Percentiles rank a stretch among this genome's conserved stretches.
Evolutionary conservation across 129 eudicot genomes (phyloP).

Genomic region (Daucus carota): DNA sequence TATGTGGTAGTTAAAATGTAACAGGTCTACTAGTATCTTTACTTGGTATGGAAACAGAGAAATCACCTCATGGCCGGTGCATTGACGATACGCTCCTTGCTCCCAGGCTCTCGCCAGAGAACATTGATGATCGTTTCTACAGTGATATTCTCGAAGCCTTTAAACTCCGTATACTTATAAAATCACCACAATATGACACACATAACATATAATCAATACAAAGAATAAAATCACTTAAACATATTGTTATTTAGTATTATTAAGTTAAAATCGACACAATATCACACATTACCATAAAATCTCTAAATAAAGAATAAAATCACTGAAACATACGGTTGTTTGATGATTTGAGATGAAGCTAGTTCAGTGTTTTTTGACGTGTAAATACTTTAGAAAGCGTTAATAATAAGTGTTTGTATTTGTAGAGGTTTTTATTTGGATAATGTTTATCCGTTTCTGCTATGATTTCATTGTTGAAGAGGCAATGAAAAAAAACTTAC

Average conservation of each 20-base stretch:
- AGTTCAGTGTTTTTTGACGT: background rate
- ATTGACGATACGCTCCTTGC: slow-evolving; percentile 28
- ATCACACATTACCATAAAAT: too few relatives aligned
- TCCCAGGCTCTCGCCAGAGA: slow-evolving; percentile 28
- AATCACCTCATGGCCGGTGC: slow-evolving; percentile 54
- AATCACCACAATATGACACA: too few relatives aligned
- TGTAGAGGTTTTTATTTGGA: background rate
- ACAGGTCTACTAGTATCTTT: slow-evolving; percentile 32
- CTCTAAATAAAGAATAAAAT: too few relatives aligned
- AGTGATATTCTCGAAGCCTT: slow-evolving; percentile 43
- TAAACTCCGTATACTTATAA: too few relatives aligned
- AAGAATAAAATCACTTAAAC: too few relatives aligned
- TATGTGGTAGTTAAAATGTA: too few relatives aligned
- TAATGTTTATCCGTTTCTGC: background rate
- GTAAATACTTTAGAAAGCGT: background rate
- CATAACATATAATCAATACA: too few relatives aligned
- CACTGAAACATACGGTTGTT: too few relatives aligned
- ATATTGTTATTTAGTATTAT: too few relatives aligned
- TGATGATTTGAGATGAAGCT: background rate
- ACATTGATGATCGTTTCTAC: slow-evolving; percentile 43
- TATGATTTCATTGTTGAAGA: slow-evolving; percentile 63
- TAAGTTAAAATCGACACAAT: too few relatives aligned
- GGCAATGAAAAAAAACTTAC: slow-evolving; percentile 88
- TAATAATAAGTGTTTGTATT: background rate
- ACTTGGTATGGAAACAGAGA: slow-evolving; percentile 28